Percentiles rank a stretch among this genome's conserved stretches.
Evolutionary conservation across 176 grass and related monocot species (phyloP).

Genomic region (Oryza brachyantha): DNA sequence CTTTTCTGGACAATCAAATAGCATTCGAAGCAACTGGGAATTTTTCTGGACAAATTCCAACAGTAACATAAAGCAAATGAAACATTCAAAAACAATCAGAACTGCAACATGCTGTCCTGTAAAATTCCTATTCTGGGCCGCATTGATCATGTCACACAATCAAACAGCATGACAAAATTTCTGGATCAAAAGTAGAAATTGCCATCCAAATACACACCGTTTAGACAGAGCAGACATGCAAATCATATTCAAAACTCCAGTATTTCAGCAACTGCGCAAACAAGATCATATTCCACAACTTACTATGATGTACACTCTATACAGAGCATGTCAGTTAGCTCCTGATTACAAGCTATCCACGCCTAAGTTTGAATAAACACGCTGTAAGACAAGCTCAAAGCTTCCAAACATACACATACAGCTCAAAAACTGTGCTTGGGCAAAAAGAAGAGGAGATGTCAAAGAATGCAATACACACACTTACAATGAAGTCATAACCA

Average conservation of each 20-base stretch:
- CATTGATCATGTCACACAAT: neutral
- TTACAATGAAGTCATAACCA: neutral
- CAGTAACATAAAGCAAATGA: neutral
- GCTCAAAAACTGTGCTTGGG: constrained; percentile 18
- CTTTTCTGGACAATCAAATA: no score
- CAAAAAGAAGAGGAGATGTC: neutral
- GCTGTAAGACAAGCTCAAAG: constrained; percentile 40
- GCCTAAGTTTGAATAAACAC: constrained; percentile 46
- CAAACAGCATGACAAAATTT: neutral
- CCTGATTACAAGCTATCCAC: constrained; percentile 42
- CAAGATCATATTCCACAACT: constrained; percentile 18
- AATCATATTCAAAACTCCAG: neutral
- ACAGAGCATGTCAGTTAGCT: constrained; percentile 32
- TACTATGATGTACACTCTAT: constrained; percentile 23
- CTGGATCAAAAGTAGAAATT: neutral
- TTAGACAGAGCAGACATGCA: neutral
- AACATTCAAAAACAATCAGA: no score
- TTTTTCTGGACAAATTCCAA: neutral
- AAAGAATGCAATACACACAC: constrained; percentile 40
- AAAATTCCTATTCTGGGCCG: neutral
- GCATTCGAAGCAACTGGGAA: neutral
- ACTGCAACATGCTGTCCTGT: neutral
- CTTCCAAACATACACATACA: constrained; percentile 35
- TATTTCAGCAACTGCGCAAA: neutral
- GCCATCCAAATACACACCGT: neutral